phyloP scores from a whole-genome alignment of 805 yeast genomes.

The Saccharomyces paradoxus region DNA sequence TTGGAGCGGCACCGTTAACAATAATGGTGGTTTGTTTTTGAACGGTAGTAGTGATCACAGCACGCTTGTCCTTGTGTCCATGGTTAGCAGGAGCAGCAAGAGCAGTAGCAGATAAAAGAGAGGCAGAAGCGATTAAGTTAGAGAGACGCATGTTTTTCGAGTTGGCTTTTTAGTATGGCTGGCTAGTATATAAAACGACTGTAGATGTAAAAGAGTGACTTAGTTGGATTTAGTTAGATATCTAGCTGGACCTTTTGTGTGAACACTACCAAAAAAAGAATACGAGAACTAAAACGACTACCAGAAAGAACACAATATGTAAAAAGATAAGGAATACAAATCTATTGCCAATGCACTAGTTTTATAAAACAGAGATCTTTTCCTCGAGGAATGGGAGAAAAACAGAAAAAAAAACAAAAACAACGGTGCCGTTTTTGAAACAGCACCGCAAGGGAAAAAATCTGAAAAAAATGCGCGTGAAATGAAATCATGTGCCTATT shows the following conservation, averaged over 20 bases:
- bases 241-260: background rate
- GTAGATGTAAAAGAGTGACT: slow-evolving; percentile 8
- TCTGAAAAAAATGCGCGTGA: background rate
- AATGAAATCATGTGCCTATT: background rate
- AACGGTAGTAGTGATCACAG: slow-evolving; percentile 37
- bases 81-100: slow-evolving; percentile 59
- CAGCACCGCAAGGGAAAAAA: background rate
- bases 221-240: background rate
- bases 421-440: background rate
- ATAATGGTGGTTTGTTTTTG: background rate
- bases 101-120: slow-evolving; percentile 38
- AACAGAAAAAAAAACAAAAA: background rate
- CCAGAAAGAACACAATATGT: background rate
- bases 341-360: background rate
- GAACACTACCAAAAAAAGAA: background rate
- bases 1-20: slow-evolving; percentile 8
- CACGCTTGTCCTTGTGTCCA: slow-evolving; percentile 43
- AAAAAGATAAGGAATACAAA: background rate
- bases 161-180: background rate
- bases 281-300: background rate
- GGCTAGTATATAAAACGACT: background rate
- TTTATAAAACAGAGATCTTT: background rate
- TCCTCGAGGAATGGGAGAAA: background rate
- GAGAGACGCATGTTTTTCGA: slow-evolving; percentile 40
- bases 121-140: slow-evolving; percentile 38